A percentile compares a stretch with the other conserved stretches of the same genome.
Evolutionary conservation across 768 basidiomycete species (phyloP).

Genomic region (Udeniomyces megalosporus): DNA sequence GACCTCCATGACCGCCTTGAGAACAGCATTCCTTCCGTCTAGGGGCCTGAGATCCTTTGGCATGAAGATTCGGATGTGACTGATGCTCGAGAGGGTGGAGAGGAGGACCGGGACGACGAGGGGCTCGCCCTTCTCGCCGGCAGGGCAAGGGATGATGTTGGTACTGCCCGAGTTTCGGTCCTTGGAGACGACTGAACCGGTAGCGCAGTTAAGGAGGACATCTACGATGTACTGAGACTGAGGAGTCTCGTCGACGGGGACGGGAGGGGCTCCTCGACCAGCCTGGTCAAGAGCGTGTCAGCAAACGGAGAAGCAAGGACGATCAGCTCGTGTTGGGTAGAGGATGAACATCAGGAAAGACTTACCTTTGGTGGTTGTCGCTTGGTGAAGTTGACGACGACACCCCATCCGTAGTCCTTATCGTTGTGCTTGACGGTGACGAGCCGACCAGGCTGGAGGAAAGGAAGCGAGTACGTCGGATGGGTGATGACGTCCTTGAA

Average conservation of each 20-base stretch:
- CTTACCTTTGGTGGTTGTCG: constrained; percentile 58
- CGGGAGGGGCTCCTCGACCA: constrained; percentile 33
- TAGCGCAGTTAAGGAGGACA: constrained; percentile 66
- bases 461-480: constrained; percentile 84
- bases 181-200: constrained; percentile 48
- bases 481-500: constrained; percentile 87
- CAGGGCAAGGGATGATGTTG: constrained; percentile 58
- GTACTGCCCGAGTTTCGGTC: constrained; percentile 35
- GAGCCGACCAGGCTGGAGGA: constrained; percentile 81
- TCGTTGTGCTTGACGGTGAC: constrained; percentile 76
- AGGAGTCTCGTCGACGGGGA: constrained; percentile 51
- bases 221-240: constrained; percentile 89
- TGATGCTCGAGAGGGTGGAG: constrained; percentile 70
- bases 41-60: constrained; percentile 76
- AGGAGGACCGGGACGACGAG: constrained; percentile 78
- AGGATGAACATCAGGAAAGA: constrained; percentile 27
- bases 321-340: neutral
- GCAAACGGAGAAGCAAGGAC: neutral
- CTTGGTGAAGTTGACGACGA: constrained; percentile 82
- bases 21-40: constrained; percentile 58
- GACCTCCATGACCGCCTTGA: constrained; percentile 85
- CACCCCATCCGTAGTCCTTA: constrained; percentile 90
- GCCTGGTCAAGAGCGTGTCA: neutral
- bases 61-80: constrained; percentile 67
- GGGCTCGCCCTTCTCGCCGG: constrained; percentile 57